phyloP scores from a whole-genome alignment of 495 filamentous ascomycete genomes.

The Penicillium arizonense region DNA sequence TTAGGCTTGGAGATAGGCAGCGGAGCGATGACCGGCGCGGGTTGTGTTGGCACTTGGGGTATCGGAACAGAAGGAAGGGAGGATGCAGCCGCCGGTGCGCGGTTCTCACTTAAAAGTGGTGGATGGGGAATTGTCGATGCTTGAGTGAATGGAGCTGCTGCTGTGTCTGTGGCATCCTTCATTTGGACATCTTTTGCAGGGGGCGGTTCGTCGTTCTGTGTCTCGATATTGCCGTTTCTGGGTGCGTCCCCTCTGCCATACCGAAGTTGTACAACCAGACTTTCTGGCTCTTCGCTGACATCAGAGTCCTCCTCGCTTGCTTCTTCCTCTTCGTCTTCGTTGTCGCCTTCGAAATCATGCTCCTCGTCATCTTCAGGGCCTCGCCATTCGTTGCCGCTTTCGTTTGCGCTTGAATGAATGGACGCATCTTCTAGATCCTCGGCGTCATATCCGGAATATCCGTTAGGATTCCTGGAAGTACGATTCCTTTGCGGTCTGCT shows the following conservation, averaged over 20 bases:
- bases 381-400: slow-evolving; percentile 63
- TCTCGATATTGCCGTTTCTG: slow-evolving; percentile 17
- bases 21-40: background rate
- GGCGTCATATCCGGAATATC: slow-evolving; percentile 51
- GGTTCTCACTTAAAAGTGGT: background rate
- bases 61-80: background rate
- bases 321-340: slow-evolving; percentile 64
- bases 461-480: slow-evolving; percentile 34
- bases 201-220: slow-evolving; percentile 19
- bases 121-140: background rate
- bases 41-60: slow-evolving; percentile 1
- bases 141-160: slow-evolving; percentile 2
- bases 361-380: slow-evolving; percentile 73
- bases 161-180: slow-evolving; percentile 7
- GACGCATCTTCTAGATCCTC: slow-evolving; percentile 67
- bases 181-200: slow-evolving; percentile 16
- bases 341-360: slow-evolving; percentile 63
- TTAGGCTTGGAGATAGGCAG: background rate
- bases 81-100: background rate
- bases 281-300: slow-evolving; percentile 52
- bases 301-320: slow-evolving; percentile 57
- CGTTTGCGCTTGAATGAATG: slow-evolving; percentile 52
- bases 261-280: slow-evolving; percentile 66
- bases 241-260: slow-evolving; percentile 37
- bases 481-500: slow-evolving; percentile 31